Evolutionary conservation across 2,329 filamentous ascomycete species (phyloP).

Genomic region (Fulvia fulva): DNA sequence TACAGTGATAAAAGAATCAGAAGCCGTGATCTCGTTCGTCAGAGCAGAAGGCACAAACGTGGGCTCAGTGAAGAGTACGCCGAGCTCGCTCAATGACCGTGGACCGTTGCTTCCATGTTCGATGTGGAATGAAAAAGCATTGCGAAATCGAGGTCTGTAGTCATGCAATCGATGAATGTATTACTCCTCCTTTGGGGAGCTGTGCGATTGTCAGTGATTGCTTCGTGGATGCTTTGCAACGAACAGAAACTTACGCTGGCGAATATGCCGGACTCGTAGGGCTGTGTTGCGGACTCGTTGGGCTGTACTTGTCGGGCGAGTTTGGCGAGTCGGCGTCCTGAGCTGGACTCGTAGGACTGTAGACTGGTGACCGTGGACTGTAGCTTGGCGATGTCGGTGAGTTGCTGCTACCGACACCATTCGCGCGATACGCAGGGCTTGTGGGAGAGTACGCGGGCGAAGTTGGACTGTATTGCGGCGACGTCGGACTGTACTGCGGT

Average conservation of each 20-base stretch:
- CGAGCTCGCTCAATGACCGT: neutral
- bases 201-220: constrained; percentile 9
- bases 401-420: constrained; percentile 37
- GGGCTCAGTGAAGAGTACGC: constrained; percentile 36
- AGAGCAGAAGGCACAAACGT: constrained; percentile 19
- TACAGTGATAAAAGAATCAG: constrained; percentile 15
- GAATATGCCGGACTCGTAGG: constrained; percentile 51
- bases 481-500: constrained; percentile 50
- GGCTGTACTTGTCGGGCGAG: constrained; percentile 21
- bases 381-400: constrained; percentile 48
- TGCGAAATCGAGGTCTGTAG: constrained; percentile 5
- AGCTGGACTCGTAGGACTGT: constrained; percentile 31
- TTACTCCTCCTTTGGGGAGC: constrained; percentile 29
- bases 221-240: neutral
- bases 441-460: constrained; percentile 54
- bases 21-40: neutral
- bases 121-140: neutral
- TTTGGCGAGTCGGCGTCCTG: constrained; percentile 31
- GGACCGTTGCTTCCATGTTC: neutral
- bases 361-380: constrained; percentile 55
- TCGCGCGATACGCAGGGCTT: constrained; percentile 37
- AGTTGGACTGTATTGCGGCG: constrained; percentile 58
- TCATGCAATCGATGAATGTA: constrained; percentile 8
- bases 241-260: constrained; percentile 42
- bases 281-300: constrained; percentile 32